Conservation (phyloP, 768 basidiomycete genomes). For the Dioszegia crocea region DNA sequence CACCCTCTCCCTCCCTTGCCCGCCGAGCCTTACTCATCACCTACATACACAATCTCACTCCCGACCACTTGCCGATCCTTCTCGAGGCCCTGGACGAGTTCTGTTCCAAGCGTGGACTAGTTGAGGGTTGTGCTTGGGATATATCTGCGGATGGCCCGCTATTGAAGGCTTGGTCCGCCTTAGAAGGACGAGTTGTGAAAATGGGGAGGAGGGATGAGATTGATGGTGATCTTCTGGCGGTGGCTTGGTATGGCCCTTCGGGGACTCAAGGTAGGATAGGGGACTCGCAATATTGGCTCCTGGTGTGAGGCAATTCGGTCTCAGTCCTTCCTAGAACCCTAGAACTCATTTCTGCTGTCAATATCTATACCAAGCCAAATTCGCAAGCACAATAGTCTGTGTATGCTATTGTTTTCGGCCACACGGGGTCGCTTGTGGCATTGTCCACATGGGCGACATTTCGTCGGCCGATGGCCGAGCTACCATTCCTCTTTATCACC, state of each 20-base stretch:
- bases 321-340: neutral
- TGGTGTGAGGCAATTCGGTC: constrained; percentile 18
- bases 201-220: constrained; percentile 16
- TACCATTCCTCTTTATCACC: no score
- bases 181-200: constrained; percentile 4
- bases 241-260: constrained; percentile 34
- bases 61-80: constrained; percentile 13
- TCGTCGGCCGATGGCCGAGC: no score
- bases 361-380: no score
- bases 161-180: constrained; percentile 13
- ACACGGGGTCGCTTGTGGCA: no score
- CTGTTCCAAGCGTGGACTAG: constrained; percentile 8
- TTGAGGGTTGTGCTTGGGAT: constrained; percentile 31
- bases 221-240: constrained; percentile 29
- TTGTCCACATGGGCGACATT: no score
- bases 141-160: constrained; percentile 1
- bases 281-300: constrained; percentile 28
- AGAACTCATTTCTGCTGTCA: no score
- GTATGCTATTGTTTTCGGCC: no score
- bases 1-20: no score
- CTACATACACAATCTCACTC: constrained; percentile 13
- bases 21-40: constrained; percentile 19
- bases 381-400: no score
- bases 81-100: constrained; percentile 21
- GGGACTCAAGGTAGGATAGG: constrained; percentile 10